Evolutionary conservation across 371 early-diverging fungal species (phyloP).

Genomic region (Chytridiales sp.): DNA sequence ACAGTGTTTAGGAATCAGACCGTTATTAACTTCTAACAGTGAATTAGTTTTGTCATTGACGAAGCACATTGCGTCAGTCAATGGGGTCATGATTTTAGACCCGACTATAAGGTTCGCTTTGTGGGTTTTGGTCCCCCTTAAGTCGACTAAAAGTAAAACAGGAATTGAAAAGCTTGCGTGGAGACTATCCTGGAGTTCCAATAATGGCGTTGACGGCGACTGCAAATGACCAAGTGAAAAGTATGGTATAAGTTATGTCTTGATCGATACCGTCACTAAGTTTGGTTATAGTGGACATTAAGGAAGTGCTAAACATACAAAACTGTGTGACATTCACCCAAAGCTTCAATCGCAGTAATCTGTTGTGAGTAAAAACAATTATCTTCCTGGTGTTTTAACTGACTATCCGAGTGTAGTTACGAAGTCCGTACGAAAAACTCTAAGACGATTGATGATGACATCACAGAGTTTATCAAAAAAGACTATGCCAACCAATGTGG

Average conservation of each 20-base stretch:
- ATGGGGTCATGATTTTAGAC: conserved; percentile 97
- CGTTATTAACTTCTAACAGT: conserved; percentile 2
- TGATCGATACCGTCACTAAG: conserved; percentile 3
- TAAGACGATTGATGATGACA: conserved; percentile 65
- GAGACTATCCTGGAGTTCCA: conserved; percentile 76
- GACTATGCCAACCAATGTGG: conserved; percentile 78
- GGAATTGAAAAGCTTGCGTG: conserved; percentile 63
- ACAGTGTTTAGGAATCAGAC: background rate
- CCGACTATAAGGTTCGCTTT: conserved; percentile 50
- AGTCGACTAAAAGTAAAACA: conserved; percentile 18
- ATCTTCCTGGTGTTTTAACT: background rate
- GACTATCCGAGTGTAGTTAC: conserved; percentile 52
- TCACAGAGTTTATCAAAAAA: conserved; percentile 72
- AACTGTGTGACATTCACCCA: conserved; percentile 71
- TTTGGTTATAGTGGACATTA: conserved; percentile 43
- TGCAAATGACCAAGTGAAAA: conserved; percentile 89
- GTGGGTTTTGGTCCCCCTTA: background rate
- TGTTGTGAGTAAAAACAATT: conserved; percentile 38
- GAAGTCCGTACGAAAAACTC: conserved; percentile 61
- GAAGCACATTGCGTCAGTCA: conserved; percentile 97
- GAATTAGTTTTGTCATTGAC: conserved; percentile 89
- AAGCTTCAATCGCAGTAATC: conserved; percentile 88
- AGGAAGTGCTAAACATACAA: conserved; percentile 59
- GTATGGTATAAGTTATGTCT: conserved; percentile 49
- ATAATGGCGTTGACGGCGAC: conserved; percentile 99